phyloP scores from a whole-genome alignment of 306 rosid genomes.

The Cicer bijugum region DNA sequence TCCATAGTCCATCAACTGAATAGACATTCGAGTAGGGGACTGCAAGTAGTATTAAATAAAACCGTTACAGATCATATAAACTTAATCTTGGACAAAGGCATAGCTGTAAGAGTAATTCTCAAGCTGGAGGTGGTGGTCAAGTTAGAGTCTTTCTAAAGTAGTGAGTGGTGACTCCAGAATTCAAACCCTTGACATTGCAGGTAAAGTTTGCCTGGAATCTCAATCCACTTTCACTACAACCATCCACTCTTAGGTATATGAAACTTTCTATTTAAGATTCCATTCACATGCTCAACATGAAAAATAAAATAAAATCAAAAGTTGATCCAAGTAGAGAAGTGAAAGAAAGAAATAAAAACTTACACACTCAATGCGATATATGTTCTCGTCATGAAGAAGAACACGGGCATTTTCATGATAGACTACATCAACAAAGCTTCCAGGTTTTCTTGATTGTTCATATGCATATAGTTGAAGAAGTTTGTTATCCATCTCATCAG shows the following conservation, averaged over 20 bases:
- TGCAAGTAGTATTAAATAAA: conserved; percentile 47
- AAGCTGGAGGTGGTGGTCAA: conserved; percentile 3
- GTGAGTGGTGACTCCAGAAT: conserved; percentile 24
- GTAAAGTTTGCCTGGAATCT: conserved; percentile 22
- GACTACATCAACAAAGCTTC: conserved; percentile 79
- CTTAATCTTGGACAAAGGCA: background rate
- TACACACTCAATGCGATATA: conserved; percentile 93
- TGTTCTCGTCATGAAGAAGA: conserved; percentile 91
- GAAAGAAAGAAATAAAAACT: conserved; percentile 47
- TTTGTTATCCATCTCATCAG: conserved; percentile 95
- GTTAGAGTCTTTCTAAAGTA: conserved; percentile 13
- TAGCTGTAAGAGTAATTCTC: conserved; percentile 8
- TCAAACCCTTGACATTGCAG: conserved; percentile 5
- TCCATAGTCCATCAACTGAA: conserved; percentile 92
- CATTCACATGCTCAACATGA: conserved; percentile 19
- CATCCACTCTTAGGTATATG: conserved; percentile 17
- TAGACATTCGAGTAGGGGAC: conserved; percentile 73
- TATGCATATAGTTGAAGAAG: conserved; percentile 88
- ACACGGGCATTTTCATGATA: conserved; percentile 97
- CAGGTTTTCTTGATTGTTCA: conserved; percentile 86
- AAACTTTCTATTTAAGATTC: background rate
- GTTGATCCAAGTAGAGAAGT: conserved; percentile 37
- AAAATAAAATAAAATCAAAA: conserved; percentile 13
- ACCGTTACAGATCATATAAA: conserved; percentile 13
- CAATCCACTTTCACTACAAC: conserved; percentile 7